phyloP scores from a whole-genome alignment of 2,329 filamentous ascomycete genomes.

The Cercospora sp. region DNA sequence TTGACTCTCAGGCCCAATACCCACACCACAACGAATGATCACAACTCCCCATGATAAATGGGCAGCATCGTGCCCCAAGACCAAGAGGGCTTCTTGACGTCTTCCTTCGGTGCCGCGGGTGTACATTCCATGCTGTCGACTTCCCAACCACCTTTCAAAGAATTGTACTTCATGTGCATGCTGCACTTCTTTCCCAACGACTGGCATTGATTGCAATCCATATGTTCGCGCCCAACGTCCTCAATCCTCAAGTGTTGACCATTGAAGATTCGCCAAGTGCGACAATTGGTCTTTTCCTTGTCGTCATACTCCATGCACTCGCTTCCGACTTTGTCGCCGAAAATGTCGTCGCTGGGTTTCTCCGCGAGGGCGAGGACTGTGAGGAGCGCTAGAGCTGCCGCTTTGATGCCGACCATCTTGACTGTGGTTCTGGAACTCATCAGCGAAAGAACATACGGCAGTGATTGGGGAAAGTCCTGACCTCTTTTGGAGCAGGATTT shows the following conservation, averaged over 20 bases:
- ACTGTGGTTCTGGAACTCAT: background rate
- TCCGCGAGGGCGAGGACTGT: background rate
- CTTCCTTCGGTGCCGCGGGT: too few relatives aligned
- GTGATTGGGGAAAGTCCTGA: background rate
- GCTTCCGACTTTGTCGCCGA: background rate
- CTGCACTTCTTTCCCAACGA: background rate
- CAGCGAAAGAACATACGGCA: background rate
- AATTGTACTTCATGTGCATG: too few relatives aligned
- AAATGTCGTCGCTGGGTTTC: background rate
- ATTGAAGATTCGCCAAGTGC: background rate
- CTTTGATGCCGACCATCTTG: background rate
- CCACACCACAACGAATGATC: background rate
- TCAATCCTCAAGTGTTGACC: too few relatives aligned
- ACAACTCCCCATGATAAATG: background rate
- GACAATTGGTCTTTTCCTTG: background rate
- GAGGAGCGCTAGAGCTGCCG: background rate
- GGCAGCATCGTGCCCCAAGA: too few relatives aligned
- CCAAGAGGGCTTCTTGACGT: too few relatives aligned
- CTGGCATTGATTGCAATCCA: background rate
- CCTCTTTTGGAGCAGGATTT: background rate
- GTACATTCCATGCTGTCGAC: too few relatives aligned
- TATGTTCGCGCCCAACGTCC: too few relatives aligned
- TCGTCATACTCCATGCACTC: background rate
- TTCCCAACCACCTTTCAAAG: background rate
- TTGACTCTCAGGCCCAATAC: background rate